Base-by-base conservation (phyloP, 2,329 filamentous ascomycete genomes). In the Corinectria fuckeliana region DNA sequence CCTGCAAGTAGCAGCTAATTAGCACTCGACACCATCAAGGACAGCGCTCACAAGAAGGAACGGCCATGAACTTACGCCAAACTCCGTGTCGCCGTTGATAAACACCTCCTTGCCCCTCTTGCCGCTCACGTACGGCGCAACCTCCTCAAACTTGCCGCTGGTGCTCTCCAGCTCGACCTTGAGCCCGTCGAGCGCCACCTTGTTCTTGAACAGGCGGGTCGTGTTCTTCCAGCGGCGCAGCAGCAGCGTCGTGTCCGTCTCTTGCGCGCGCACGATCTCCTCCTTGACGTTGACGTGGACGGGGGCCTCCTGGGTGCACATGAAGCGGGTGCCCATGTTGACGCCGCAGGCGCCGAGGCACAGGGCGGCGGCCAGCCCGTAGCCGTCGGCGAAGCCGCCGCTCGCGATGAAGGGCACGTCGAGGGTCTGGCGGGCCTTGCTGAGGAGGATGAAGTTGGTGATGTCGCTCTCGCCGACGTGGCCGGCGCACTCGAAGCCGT, bases 301-400 rank as follows among this genome's bases (percentile, higher is more conserved):
- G 1, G 95, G 95, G 14, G 93, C 89, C 78, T 98, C 95, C 42
- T 94, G 83, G 0, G 95, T 98, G 80, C 91, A 94, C 91, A 99
- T 96, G 81, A 98, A 99, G 39, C 95, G 84, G 9, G 95, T 99
- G 58, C 95, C 95, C 95, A 99, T 99, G 80, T 99, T 99, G 79
- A 98, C 89, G 63, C 95, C 95, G 75, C 92, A 91, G 0, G 95
- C 95, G 32, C 95, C 95, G 11, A 99, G 85, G 38, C 90, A 89
- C 68, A 99, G 81, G 7, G 95, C 95, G 2, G 94, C 95, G 1
- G 95, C 95, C 18, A 99, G 85, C 4, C 95, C 95, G 71, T 96
- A 87, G 0, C 95, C 95, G 75, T 99, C 95, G 11, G 93, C 94
- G 73, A 99, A 98, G 2, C 95, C 95, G 56, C 95, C 95, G 2